These are phyloP conservation scores for Backusella liffmaniae DNA, from an alignment of 192 early-diverging fungal genomes.

Conservation along the genomic window DNA sequence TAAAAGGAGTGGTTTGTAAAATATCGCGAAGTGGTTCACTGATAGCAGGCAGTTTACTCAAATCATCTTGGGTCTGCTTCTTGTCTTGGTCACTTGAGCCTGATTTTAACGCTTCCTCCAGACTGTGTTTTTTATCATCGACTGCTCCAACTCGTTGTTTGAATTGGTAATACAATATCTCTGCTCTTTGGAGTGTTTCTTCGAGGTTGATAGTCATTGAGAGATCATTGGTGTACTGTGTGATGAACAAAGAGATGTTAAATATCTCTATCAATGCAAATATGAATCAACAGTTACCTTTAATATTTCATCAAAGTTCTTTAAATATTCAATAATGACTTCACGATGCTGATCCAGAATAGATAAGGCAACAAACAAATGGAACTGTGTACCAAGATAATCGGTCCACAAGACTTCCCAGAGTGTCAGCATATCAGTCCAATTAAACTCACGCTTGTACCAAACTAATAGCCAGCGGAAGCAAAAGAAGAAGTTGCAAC, in stretches of 20 bases:
- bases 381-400: constrained; percentile 74
- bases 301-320: constrained; percentile 89
- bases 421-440: constrained; percentile 74
- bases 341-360: constrained; percentile 87
- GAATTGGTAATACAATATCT: constrained; percentile 69
- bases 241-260: not conserved
- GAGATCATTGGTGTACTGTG: constrained; percentile 83
- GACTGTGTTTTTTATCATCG: constrained; percentile 33
- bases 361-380: constrained; percentile 94
- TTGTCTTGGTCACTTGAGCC: not conserved
- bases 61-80: not conserved
- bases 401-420: constrained; percentile 91
- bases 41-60: not conserved
- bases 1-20: not conserved
- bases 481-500: constrained; percentile 94
- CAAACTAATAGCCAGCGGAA: constrained; percentile 97
- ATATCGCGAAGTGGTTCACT: not conserved
- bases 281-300: constrained; percentile 54
- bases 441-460: constrained; percentile 97
- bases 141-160: constrained; percentile 47
- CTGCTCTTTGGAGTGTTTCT: constrained; percentile 75
- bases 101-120: not conserved
- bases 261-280: too few relatives aligned
- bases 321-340: constrained; percentile 75
- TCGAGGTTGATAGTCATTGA: constrained; percentile 74